Evolutionary conservation across 2,329 filamentous ascomycete species (phyloP), one percentile per base, ranked within the genome.

Genomic region (Coleophoma cylindrospora): DNA sequence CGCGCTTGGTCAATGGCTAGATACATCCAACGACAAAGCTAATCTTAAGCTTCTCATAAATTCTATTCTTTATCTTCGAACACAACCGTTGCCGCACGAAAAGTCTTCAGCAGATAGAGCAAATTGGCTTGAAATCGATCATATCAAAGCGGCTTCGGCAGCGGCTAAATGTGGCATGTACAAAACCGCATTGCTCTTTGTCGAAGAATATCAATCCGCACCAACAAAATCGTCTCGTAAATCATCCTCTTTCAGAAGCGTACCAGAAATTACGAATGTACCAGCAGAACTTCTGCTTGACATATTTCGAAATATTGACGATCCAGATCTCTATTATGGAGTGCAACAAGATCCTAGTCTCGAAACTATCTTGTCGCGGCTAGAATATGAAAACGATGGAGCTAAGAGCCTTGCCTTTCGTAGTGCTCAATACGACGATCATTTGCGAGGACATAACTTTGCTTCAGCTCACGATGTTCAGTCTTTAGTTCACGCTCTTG

Each of bases 271-370:
- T 17, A 64, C 74, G 43, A 54, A 61, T 11, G 71, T 83, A 22
- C 79, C 88, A 7, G 76, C 80, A 3, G 81, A 88, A 32, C 75
- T 95, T 1, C 73, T 97, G 12, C 76, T 96, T 41, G 74, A 80
- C 1, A 91, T 99, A 3, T 99, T 94, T 65, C 87, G 89, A 63
- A 92, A 89, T 53, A 87, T 99, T 43, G 91, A 96, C 63, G 95
- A 99, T 61, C 92, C 91, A 2, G 94, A 99, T 66, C 86, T 91
- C 1, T 99, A 95, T 66, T 99, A 99, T 64, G 95, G 94, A 4
- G 77, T 96, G 8, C 81, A 89, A 40, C 87, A 95, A 66, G 81
- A 81, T 38, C 80, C 90, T 7, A 91, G 84, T 50, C 70, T 99
- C 14, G 75, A 80, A 14, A 89, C 86, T 11, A 86, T 97, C 1